Conservation (phyloP, 805 yeast genomes). For the Saturnispora saitoi region DNA sequence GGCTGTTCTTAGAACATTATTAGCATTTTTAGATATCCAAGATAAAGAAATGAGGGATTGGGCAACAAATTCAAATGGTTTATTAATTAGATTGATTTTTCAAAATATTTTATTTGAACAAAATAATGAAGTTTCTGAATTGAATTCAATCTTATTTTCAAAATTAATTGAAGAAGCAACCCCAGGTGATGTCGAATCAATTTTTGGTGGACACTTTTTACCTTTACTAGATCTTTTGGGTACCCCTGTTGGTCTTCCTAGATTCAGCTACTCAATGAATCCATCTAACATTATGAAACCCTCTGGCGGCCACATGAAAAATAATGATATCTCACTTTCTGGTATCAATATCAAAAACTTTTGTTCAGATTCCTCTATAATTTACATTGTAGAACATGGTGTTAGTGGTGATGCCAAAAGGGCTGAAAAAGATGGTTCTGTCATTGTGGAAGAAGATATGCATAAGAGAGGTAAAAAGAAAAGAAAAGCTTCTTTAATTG, state of each 20-base stretch:
- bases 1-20: slow-evolving; percentile 73
- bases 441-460: slow-evolving; percentile 12
- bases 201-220: slow-evolving; percentile 47
- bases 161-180: slow-evolving; percentile 42
- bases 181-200: slow-evolving; percentile 35
- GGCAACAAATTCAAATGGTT: slow-evolving; percentile 51
- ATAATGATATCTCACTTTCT: slow-evolving; percentile 21
- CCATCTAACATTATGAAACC: slow-evolving; percentile 68
- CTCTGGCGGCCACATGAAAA: slow-evolving; percentile 45
- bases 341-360: slow-evolving; percentile 19
- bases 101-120: slow-evolving; percentile 90
- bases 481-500: slow-evolving; percentile 29
- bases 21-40: slow-evolving; percentile 60
- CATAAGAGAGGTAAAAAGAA: slow-evolving; percentile 34
- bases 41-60: slow-evolving; percentile 45
- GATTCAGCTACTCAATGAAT: slow-evolving; percentile 82
- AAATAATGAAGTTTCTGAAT: slow-evolving; percentile 57
- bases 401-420: background rate
- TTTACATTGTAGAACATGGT: slow-evolving; percentile 8
- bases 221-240: slow-evolving; percentile 61
- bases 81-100: slow-evolving; percentile 63
- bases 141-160: slow-evolving; percentile 56
- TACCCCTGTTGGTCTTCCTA: slow-evolving; percentile 93
- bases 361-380: background rate
- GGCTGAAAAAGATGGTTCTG: background rate